Base-by-base conservation (phyloP, 176 grass and related monocot genomes). In the Avena insularis region DNA sequence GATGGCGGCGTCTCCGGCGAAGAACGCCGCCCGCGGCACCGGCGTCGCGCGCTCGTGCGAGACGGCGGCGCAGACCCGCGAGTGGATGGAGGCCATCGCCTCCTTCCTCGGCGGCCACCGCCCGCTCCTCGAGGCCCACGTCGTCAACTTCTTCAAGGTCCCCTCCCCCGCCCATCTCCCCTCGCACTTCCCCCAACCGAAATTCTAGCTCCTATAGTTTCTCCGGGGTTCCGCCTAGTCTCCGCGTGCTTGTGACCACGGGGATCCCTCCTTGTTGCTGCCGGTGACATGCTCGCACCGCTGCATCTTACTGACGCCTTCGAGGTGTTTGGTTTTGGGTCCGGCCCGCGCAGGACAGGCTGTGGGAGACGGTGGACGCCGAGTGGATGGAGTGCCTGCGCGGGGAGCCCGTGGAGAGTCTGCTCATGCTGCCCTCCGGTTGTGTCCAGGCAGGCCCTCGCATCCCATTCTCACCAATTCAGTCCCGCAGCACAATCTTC, bases 121-220 rank as follows among this genome's bases (percentile, higher is more conserved):
- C 65, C 89, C 92, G 19, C 87, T 99, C 7, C 84, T 94, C 38
- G 90, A 99, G 40, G 92, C 91, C 77, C 97, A 96, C 61, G 94
- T 94, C 81, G 97, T 99, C 90, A 96, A 94, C 87, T 99, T 99
- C 86, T 96, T 99, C 89, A 93, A 96, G 96, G 93, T 94, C 21
- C 69, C n/a, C 50, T 13, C 11, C 25, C 7, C 60, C 1, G 9
- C 60, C 46, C 21, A 67, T 56, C 36, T 49, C 27, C 46, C 80
- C 25, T 45, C 17, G 8, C 15, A 8, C 31, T 21, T 4, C 16
- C 12, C 25, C 5, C 23, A 15, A 15, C 6, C 6, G 6, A 75
- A 6, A 50, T 50, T 51, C 43, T 15, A 73, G 70, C 2, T 1
- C 12, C 5, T 8, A 21, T 50, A 75, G 5, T 14, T 31, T 0